Conservation (phyloP, 495 filamentous ascomycete species). For the Jackrogersella minutella region DNA sequence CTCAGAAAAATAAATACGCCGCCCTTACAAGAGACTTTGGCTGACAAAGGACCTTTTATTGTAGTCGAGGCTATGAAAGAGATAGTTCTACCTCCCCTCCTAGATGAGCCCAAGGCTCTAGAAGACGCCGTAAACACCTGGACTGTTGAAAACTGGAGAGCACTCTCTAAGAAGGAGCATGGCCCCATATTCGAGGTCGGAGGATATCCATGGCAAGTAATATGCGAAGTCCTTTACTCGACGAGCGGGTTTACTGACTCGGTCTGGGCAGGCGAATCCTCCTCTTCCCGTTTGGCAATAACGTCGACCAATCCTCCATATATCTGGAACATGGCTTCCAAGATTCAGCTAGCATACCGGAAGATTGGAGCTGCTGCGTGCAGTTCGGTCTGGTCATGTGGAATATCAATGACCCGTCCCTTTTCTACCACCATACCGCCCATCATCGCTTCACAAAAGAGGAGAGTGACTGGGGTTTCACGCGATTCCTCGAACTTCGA, state of each 20-base stretch:
- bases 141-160: constrained; percentile 84
- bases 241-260: constrained; percentile 36
- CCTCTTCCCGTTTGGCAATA: constrained; percentile 94
- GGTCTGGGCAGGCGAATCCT: constrained; percentile 77
- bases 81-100: constrained; percentile 66
- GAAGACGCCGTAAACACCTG: constrained; percentile 84
- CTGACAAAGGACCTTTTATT: constrained; percentile 36
- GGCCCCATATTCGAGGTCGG: constrained; percentile 88
- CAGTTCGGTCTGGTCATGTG: constrained; percentile 94
- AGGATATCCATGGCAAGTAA: constrained; percentile 82
- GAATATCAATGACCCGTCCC: constrained; percentile 87
- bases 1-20: constrained; percentile 1
- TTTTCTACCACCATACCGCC: constrained; percentile 72
- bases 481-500: constrained; percentile 84
- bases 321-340: constrained; percentile 94
- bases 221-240: neutral
- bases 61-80: constrained; percentile 86
- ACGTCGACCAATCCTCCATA: constrained; percentile 88
- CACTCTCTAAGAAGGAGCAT: constrained; percentile 76
- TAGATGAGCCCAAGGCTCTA: constrained; percentile 73
- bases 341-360: constrained; percentile 65
- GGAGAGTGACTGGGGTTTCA: constrained; percentile 99
- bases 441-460: constrained; percentile 94
- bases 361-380: constrained; percentile 95
- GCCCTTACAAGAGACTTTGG: neutral